These are phyloP conservation scores for Fusarium dlaminii DNA, from an alignment of 2,329 filamentous ascomycete species.

Conservation along the genomic window DNA sequence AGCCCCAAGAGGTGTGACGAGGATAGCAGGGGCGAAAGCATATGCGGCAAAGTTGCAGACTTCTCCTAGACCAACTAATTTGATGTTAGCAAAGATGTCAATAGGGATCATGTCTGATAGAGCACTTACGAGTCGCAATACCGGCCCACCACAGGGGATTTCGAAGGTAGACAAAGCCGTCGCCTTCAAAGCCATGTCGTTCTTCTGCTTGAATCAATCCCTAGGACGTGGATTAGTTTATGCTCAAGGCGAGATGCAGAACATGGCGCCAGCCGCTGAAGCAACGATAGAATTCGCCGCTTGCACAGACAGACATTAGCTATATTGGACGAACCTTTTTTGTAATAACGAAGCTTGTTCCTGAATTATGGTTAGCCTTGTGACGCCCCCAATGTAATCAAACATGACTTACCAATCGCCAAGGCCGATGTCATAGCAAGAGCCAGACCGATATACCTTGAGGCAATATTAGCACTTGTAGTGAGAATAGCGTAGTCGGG, in stretches of 20 bases:
- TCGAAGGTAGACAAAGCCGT: slow-evolving; percentile 92
- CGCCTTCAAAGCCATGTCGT: slow-evolving; percentile 94
- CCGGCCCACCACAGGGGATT: slow-evolving; percentile 99
- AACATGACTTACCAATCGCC: slow-evolving; percentile 71
- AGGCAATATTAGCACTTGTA: slow-evolving; percentile 27
- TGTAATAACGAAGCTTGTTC: slow-evolving; percentile 97
- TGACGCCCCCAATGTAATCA: neutral
- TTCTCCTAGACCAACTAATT: slow-evolving; percentile 86
- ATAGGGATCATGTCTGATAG: neutral
- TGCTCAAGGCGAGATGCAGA: neutral
- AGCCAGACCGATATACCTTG: slow-evolving; percentile 79
- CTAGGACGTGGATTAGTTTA: slow-evolving; percentile 53
- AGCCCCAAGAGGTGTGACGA: slow-evolving; percentile 94
- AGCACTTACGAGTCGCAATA: slow-evolving; percentile 80
- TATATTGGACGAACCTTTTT: slow-evolving; percentile 77
- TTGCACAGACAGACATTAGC: neutral
- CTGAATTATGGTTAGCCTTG: slow-evolving; percentile 55
- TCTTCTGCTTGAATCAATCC: slow-evolving; percentile 91
- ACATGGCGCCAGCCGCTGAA: neutral
- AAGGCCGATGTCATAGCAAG: slow-evolving; percentile 79
- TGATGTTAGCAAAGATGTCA: slow-evolving; percentile 30
- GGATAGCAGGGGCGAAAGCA: slow-evolving; percentile 97
- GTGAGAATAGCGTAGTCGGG: neutral
- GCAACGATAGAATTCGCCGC: neutral
- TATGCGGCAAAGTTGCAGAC: slow-evolving; percentile 98